Conservation (phyloP, 2,329 filamentous ascomycete species). For the Colletotrichum euphorbiae region DNA sequence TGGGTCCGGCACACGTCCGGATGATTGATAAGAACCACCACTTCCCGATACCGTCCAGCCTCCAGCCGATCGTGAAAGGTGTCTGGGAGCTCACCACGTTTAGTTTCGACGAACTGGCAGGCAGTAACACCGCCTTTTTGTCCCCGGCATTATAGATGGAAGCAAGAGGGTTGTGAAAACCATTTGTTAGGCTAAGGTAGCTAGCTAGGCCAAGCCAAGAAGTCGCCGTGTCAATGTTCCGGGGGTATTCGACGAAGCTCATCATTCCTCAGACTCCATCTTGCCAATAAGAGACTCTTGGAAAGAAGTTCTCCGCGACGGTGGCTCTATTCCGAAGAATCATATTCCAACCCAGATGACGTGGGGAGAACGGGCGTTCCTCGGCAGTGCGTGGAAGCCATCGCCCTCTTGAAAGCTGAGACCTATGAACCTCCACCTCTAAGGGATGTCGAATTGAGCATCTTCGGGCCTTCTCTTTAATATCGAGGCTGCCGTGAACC, state of each 20-base stretch:
- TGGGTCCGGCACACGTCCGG: neutral
- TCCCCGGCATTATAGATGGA: too few species aligned
- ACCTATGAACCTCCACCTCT: neutral
- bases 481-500: neutral
- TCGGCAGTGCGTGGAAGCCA: neutral
- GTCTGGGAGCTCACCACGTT: too few species aligned
- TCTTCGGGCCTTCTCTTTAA: conserved; percentile 24
- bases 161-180: too few species aligned
- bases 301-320: too few species aligned
- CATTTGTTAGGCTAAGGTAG: too few species aligned
- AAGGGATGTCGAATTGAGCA: neutral
- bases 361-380: conserved; percentile 7
- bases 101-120: too few species aligned
- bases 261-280: too few species aligned
- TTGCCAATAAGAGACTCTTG: too few species aligned
- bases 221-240: too few species aligned
- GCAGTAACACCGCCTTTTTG: too few species aligned
- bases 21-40: neutral
- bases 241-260: too few species aligned
- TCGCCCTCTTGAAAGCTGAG: neutral
- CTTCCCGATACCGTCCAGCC: neutral
- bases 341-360: neutral
- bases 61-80: neutral
- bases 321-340: neutral
- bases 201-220: too few species aligned